A percentile compares a stretch with the other conserved stretches of the same genome.
phyloP scores from a whole-genome alignment of 768 basidiomycete species.

The Russula olivacea region DNA sequence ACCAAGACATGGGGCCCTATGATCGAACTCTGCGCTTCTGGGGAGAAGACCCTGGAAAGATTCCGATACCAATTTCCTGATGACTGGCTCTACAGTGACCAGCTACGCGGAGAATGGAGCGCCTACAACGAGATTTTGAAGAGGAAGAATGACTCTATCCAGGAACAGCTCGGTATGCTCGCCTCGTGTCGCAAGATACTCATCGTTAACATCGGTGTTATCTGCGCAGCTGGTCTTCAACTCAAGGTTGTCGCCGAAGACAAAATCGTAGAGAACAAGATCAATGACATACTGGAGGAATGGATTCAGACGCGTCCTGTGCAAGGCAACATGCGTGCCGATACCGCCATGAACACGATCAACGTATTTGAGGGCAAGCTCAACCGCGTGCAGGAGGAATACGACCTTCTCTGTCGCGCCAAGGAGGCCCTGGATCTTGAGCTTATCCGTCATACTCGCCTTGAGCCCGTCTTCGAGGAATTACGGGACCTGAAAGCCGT shows the following conservation, averaged over 20 bases:
- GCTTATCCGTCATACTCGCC: constrained; percentile 78
- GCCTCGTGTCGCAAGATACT: not conserved
- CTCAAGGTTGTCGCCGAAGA: constrained; percentile 99
- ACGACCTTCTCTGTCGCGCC: constrained; percentile 90
- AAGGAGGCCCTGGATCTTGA: constrained; percentile 97
- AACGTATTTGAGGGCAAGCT: constrained; percentile 92
- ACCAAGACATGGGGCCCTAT: constrained; percentile 94
- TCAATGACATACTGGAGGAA: constrained; percentile 81
- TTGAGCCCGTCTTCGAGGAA: constrained; percentile 94
- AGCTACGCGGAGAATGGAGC: constrained; percentile 95
- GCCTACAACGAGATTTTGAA: constrained; percentile 97
- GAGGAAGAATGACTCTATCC: constrained; percentile 96
- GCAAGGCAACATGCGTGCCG: constrained; percentile 93
- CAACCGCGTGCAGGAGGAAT: constrained; percentile 86
- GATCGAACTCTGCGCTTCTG: constrained; percentile 89
- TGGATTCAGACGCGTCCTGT: constrained; percentile 97
- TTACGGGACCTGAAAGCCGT: constrained; percentile 94
- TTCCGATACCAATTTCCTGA: constrained; percentile 96
- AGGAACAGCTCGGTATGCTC: constrained; percentile 89
- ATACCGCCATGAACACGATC: constrained; percentile 93
- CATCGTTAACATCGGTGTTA: not conserved
- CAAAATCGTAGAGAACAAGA: constrained; percentile 95
- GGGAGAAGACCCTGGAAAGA: constrained; percentile 95
- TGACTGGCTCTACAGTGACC: constrained; percentile 98
- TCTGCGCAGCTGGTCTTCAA: constrained; percentile 77